A percentile compares a stretch with the other conserved stretches of the same genome.
Evolutionary conservation across 805 yeast genomes (phyloP).

Genomic region (Candida easanensis): DNA sequence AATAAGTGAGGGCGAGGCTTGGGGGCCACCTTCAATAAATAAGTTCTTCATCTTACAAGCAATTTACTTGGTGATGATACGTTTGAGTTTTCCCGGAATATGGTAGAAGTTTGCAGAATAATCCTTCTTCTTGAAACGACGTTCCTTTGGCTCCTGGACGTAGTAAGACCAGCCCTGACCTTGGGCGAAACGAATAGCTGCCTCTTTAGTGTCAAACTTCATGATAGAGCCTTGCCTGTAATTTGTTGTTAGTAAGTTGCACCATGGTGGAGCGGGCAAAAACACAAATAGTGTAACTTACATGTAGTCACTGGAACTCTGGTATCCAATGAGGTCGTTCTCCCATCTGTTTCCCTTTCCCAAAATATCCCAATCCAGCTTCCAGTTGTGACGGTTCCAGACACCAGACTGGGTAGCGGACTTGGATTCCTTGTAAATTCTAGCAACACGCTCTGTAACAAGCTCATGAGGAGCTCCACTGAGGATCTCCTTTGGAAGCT

Average conservation of each 20-base stretch:
- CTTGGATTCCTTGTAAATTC: constrained; percentile 74
- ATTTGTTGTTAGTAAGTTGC: constrained; percentile 3
- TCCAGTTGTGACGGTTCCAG: constrained; percentile 55
- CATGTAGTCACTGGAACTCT: constrained; percentile 76
- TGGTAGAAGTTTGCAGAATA: constrained; percentile 72
- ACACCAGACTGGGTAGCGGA: constrained; percentile 78
- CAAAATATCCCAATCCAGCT: constrained; percentile 78
- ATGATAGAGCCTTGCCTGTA: constrained; percentile 61
- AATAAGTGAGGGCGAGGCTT: neutral
- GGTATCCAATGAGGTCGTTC: constrained; percentile 84
- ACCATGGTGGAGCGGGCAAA: neutral
- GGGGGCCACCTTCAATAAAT: no score
- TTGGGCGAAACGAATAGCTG: constrained; percentile 75
- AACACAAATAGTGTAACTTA: constrained; percentile 31
- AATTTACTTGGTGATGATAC: constrained; percentile 71
- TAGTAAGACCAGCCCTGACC: constrained; percentile 86
- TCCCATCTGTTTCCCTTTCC: constrained; percentile 84
- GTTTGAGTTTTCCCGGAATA: constrained; percentile 68
- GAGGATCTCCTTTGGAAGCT: constrained; percentile 51
- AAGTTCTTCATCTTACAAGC: no score
- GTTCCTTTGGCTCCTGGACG: constrained; percentile 75
- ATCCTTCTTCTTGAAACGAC: constrained; percentile 71
- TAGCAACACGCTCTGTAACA: constrained; percentile 57
- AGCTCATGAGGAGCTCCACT: constrained; percentile 79
- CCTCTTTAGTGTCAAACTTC: constrained; percentile 71